phyloP scores from a whole-genome alignment of 345 rosid species.

The Combretum micranthum region DNA sequence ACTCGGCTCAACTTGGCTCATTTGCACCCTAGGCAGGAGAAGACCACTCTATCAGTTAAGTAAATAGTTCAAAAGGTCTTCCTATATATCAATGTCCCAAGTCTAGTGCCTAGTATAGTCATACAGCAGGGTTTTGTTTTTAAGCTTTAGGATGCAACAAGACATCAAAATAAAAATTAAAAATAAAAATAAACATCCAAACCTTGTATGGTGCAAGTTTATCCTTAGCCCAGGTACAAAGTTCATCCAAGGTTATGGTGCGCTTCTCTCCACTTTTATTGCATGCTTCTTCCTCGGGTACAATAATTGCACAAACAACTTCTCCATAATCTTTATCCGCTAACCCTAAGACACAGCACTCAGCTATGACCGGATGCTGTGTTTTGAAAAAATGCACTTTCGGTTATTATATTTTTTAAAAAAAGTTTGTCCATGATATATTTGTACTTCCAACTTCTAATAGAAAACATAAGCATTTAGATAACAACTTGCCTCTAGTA shows the following conservation, averaged over 20 bases:
- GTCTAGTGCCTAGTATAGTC: no score
- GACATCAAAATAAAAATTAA: no score
- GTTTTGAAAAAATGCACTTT: slow-evolving; percentile 6
- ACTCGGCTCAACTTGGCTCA: no score
- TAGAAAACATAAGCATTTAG: neutral
- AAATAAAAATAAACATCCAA: neutral
- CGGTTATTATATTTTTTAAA: slow-evolving; percentile 1
- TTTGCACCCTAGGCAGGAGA: no score
- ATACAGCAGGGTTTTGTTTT: no score
- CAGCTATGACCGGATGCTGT: slow-evolving; percentile 80
- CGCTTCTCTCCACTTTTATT: slow-evolving; percentile 38
- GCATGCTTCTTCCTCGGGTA: slow-evolving; percentile 45
- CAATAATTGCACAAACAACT: slow-evolving; percentile 65
- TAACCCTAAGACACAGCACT: slow-evolving; percentile 90
- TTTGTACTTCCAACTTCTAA: neutral
- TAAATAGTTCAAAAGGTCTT: no score
- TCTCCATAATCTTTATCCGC: slow-evolving; percentile 88
- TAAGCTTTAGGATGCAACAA: no score
- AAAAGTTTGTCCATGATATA: neutral
- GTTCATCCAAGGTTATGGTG: slow-evolving; percentile 68
- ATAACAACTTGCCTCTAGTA: slow-evolving; percentile 59
- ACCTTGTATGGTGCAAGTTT: slow-evolving; percentile 99
- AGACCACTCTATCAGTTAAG: no score
- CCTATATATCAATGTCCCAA: no score
- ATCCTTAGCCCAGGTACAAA: slow-evolving; percentile 76